These are phyloP conservation scores for Zopfia rhizophila DNA, from an alignment of 2,329 filamentous ascomycete species.

Conservation along the genomic window DNA sequence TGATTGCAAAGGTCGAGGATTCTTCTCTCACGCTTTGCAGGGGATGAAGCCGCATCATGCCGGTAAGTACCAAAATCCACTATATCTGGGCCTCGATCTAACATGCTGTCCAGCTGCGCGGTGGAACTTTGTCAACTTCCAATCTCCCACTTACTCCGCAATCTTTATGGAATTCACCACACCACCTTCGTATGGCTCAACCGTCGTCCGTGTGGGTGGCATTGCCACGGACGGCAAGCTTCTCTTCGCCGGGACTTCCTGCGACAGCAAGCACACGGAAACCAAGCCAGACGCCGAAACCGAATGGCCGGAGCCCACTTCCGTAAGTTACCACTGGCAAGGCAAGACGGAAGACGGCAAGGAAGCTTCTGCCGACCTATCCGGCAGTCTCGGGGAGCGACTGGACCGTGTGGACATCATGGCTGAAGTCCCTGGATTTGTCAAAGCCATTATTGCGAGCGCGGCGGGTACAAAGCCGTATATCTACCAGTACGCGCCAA, in stretches of 20 bases:
- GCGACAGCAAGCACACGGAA: constrained; percentile 74
- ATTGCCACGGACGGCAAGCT: constrained; percentile 85
- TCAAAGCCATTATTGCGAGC: constrained; percentile 91
- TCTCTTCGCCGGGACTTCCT: constrained; percentile 74
- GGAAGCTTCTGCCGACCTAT: constrained; percentile 73
- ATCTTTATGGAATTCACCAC: constrained; percentile 97
- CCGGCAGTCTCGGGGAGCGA: constrained; percentile 73
- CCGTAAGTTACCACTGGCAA: constrained; percentile 79
- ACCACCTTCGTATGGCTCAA: constrained; percentile 89
- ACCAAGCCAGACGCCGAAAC: constrained; percentile 78
- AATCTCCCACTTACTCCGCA: constrained; percentile 85
- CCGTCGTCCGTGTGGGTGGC: constrained; percentile 82
- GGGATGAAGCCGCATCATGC: constrained; percentile 99
- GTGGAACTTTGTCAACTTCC: constrained; percentile 96
- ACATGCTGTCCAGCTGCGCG: constrained; percentile 68
- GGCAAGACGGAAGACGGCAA: constrained; percentile 82
- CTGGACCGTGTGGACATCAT: constrained; percentile 92
- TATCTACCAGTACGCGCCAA: constrained; percentile 91
- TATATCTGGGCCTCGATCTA: constrained; percentile 9
- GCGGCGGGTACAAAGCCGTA: constrained; percentile 95
- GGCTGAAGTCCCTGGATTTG: constrained; percentile 93
- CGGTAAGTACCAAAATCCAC: constrained; percentile 62
- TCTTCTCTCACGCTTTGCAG: constrained; percentile 88
- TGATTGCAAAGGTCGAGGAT: constrained; percentile 81
- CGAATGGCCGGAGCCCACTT: constrained; percentile 87